Percentiles rank a stretch among this genome's conserved stretches.
phyloP scores from a whole-genome alignment of 371 early-diverging fungal species.

The Mortierella sp. region DNA sequence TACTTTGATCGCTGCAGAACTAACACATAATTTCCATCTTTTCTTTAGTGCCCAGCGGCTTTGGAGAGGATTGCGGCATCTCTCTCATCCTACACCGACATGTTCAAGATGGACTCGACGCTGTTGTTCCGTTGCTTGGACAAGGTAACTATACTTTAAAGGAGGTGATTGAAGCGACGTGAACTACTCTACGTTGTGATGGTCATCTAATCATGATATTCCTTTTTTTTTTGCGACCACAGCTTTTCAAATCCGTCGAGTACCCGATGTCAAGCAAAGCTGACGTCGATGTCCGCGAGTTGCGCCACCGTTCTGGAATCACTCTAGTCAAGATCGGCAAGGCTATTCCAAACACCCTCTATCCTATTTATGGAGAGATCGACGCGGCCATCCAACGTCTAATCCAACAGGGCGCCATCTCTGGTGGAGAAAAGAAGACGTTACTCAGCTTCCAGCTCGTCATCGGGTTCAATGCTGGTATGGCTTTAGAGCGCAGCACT shows the following conservation, averaged over 20 bases:
- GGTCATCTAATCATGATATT: not conserved
- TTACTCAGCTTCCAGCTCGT: conserved; percentile 61
- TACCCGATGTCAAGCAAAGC: conserved; percentile 14
- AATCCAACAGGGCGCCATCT: conserved; percentile 27
- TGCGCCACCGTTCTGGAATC: conserved; percentile 60
- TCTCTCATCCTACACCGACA: conserved; percentile 38
- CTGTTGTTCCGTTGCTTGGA: conserved; percentile 58
- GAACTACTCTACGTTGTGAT: not conserved
- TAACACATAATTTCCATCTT: not conserved
- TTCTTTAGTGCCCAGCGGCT: conserved; percentile 22
- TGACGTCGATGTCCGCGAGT: conserved; percentile 20
- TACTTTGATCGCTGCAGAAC: too few species aligned
- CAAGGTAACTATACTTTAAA: conserved; percentile 46
- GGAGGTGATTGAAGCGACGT: not conserved
- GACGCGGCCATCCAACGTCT: conserved; percentile 39
- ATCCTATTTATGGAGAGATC: conserved; percentile 56
- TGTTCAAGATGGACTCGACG: conserved; percentile 44
- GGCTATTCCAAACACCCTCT: conserved; percentile 62
- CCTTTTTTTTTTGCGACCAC: too few species aligned
- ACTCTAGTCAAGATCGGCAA: conserved; percentile 62
- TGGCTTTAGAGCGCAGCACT: conserved; percentile 9
- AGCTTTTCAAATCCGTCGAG: conserved; percentile 52
- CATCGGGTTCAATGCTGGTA: conserved; percentile 51
- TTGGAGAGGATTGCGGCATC: conserved; percentile 34
- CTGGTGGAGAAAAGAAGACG: conserved; percentile 45